A percentile compares a stretch with the other conserved stretches of the same genome.
These are phyloP conservation scores for Cytospora piceicola DNA, from an alignment of 2,329 filamentous ascomycete species.

Conservation along the genomic window DNA sequence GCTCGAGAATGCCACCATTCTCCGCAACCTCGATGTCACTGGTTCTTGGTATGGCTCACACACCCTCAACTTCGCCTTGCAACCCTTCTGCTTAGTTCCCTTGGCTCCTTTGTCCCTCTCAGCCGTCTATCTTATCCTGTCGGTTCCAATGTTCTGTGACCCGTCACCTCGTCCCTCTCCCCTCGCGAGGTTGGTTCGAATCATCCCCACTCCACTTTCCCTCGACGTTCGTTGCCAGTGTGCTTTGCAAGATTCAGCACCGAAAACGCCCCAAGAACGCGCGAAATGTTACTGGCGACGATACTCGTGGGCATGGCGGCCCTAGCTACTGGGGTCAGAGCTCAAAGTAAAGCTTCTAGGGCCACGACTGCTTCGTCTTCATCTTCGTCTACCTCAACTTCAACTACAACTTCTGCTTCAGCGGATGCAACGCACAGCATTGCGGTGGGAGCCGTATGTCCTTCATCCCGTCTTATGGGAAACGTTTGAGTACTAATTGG, in stretches of 20 bases:
- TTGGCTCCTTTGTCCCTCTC: conserved; percentile 9
- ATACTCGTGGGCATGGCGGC: conserved; percentile 28
- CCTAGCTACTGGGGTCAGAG: conserved; percentile 17
- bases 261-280: conserved; percentile 9
- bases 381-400: conserved; percentile 27
- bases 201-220: background rate
- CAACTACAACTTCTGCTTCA: conserved; percentile 31
- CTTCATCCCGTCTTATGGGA: conserved; percentile 27
- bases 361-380: conserved; percentile 25
- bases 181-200: conserved; percentile 5
- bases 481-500: conserved; percentile 21
- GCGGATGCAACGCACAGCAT: conserved; percentile 36
- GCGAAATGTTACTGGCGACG: conserved; percentile 27
- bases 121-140: conserved; percentile 3
- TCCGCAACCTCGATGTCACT: background rate
- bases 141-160: conserved; percentile 1
- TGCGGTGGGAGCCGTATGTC: conserved; percentile 38
- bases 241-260: conserved; percentile 1
- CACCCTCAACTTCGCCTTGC: background rate
- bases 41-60: conserved; percentile 1
- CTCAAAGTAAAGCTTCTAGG: conserved; percentile 21
- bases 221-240: background rate
- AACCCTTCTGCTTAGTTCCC: conserved; percentile 2
- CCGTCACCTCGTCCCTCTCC: conserved; percentile 6
- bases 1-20: conserved; percentile 9